Conservation (phyloP, 768 basidiomycete species). For the Gelatoporia subvermispora region DNA sequence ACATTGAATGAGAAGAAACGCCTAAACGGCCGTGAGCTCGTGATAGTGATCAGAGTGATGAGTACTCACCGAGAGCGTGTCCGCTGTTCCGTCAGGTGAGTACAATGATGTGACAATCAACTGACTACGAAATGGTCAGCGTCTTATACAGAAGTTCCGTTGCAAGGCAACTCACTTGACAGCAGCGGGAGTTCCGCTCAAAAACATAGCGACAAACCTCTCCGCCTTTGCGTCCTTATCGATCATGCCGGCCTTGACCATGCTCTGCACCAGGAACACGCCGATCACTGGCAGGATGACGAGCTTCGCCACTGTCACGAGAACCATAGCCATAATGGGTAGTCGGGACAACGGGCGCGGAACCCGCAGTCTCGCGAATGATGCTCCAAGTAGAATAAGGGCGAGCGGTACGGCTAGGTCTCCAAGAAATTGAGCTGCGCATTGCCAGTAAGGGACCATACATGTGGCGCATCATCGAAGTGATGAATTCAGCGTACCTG, state of each 20-base stretch:
- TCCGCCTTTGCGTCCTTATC: constrained; percentile 34
- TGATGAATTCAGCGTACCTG: constrained; percentile 18
- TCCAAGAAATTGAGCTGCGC: constrained; percentile 17
- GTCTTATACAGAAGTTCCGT: neutral
- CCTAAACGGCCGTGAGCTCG: constrained; percentile 13
- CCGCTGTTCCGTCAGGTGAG: constrained; percentile 38
- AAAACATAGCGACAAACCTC: constrained; percentile 40
- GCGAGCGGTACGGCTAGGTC: constrained; percentile 14
- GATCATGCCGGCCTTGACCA: constrained; percentile 27
- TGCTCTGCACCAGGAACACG: constrained; percentile 25
- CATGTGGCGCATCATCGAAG: neutral
- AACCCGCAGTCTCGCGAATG: constrained; percentile 33
- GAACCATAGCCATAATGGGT: constrained; percentile 32
- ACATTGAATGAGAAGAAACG: constrained; percentile 44
- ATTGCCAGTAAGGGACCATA: constrained; percentile 13
- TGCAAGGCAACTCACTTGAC: constrained; percentile 25
- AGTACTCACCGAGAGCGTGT: constrained; percentile 36
- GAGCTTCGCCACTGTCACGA: constrained; percentile 32
- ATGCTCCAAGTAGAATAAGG: constrained; percentile 25
- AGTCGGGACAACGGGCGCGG: constrained; percentile 29
- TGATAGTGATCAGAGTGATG: neutral
- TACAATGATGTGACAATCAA: constrained; percentile 40
- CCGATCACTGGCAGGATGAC: constrained; percentile 36
- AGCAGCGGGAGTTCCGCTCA: constrained; percentile 43
- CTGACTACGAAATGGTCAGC: constrained; percentile 27